Evolutionary conservation across 1,284 basidiomycete genomes (phyloP).

Genomic region (Marasmius fiardii): DNA sequence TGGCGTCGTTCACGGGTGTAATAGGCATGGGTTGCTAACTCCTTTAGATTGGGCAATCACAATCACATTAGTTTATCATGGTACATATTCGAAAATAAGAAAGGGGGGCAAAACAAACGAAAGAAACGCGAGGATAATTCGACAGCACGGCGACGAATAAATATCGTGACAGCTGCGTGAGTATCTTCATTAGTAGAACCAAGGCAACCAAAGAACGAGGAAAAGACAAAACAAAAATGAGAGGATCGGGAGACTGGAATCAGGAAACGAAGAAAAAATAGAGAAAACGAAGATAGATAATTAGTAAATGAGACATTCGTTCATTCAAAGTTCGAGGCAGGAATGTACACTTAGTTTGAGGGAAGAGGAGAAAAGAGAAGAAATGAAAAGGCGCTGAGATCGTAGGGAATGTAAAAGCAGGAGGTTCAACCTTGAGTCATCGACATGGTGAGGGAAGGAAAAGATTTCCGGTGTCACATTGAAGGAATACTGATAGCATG

Average conservation of each 20-base stretch:
- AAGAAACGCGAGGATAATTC: neutral
- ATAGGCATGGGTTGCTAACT: no score
- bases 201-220: neutral
- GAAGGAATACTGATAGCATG: neutral
- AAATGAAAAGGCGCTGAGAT: neutral
- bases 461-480: neutral
- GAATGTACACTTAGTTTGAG: neutral
- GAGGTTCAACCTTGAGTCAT: neutral
- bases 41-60: no score
- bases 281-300: neutral
- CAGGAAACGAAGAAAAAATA: neutral
- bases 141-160: constrained; percentile 1
- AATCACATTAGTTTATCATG: no score
- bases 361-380: neutral
- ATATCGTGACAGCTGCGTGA: neutral
- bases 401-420: no score
- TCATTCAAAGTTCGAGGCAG: neutral
- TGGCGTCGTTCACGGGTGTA: no score
- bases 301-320: neutral
- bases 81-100: neutral
- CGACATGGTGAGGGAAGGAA: neutral
- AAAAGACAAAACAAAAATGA: neutral
- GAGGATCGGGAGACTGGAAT: no score
- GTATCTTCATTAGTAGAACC: neutral
- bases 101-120: neutral